phyloP scores from a whole-genome alignment of 169 alveolate genomes.

The Cryptosporidium andersoni region DNA sequence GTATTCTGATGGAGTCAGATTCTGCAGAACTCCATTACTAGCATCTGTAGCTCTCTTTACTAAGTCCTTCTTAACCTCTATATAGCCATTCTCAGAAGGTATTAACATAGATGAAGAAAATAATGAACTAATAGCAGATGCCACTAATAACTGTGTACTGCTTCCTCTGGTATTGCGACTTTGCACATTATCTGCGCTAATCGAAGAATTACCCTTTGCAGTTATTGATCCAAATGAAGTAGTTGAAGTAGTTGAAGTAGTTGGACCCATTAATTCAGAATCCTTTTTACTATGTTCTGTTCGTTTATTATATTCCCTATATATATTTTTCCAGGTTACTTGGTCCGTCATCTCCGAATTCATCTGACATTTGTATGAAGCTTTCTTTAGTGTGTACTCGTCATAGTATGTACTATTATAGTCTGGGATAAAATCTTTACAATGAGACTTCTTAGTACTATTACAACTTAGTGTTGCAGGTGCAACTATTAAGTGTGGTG shows the following conservation, averaged over 20 bases:
- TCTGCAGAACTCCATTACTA: slow-evolving; percentile 67
- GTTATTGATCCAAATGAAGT: not conserved
- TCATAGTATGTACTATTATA: not conserved
- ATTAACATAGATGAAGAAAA: not conserved
- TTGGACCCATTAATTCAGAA: no score
- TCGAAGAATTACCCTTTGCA: not conserved
- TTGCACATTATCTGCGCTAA: not conserved
- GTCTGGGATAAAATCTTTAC: no score
- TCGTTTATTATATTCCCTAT: no score
- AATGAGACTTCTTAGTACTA: no score
- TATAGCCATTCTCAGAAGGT: slow-evolving; percentile 36
- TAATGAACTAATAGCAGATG: not conserved
- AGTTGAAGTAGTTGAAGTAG: no score
- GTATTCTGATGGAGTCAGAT: slow-evolving; percentile 43
- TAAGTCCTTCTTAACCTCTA: slow-evolving; percentile 47
- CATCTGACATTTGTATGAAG: not conserved
- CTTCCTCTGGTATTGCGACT: not conserved
- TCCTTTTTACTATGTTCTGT: no score
- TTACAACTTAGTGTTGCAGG: no score
- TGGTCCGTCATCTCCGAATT: not conserved
- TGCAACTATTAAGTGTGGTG: no score
- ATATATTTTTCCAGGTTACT: no score
- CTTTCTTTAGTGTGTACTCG: not conserved
- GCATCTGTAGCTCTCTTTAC: slow-evolving; percentile 70
- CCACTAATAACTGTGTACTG: not conserved